Evolutionary conservation across 2,329 filamentous ascomycete genomes (phyloP), one percentile per base, ranked within the genome.

Genomic region (Cercospora beticola): DNA sequence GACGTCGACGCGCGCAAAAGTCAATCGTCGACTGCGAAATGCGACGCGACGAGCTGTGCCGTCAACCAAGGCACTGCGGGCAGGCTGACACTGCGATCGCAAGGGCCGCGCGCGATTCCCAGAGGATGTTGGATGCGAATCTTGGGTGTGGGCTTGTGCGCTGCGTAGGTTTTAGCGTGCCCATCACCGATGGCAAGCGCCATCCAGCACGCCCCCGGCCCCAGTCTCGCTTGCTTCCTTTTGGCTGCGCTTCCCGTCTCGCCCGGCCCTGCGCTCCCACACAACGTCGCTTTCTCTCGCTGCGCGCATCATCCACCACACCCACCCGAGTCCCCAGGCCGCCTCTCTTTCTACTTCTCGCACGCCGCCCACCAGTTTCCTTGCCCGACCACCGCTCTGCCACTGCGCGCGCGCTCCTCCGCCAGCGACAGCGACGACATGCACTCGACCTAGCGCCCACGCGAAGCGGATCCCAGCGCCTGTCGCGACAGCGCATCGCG

Each of bases 401-500:
- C 62, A 18, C 18, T 18, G 18, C 62, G 23, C 43, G 14, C 36
- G 26, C 36, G 31, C 63, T 12, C 21, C 16, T 36, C 21, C 9
- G 33, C 23, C 56, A 40, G 23, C 56, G 16, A 54, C 57, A 23
- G 56, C 64, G 36, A 61, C 63, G 54, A 59, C 63, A 65, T 66
- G 64, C 54, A 23, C 21, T 23, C 64, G 36, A 60, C 56, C 56
- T 66, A 66, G 64, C 33, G 43, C 52, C 46, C 21, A 28, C 59
- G 63, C 63, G 63, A 64, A 40, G 49, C 31, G 62, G 49, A 43
- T 57, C 43, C 62, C 62, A 68, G 66, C 66, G 62, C 43, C 66
- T 57, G 62, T 65, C 63, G 66, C 66, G 62, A 65, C 66, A 58
- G 62, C 66, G 66, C 46, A 59, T 65, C 62, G 66, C 66, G 57